Evolutionary conservation across 441 rosid species (phyloP), one percentile per base, ranked within the genome.

Genomic region (Adansonia madagascariensis): DNA sequence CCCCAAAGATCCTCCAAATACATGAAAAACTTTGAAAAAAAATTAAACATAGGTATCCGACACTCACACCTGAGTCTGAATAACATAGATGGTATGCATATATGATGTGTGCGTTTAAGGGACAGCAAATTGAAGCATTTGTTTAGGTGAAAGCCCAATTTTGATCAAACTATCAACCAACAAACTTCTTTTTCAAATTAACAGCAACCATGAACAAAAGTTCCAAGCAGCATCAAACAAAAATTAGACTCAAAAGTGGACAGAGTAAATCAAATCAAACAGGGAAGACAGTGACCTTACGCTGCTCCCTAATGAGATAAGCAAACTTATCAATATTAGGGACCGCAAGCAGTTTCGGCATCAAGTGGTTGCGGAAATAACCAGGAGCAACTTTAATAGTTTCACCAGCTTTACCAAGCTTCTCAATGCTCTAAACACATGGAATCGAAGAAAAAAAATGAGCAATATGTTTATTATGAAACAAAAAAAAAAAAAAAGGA

Each of bases 311-410:
- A 49, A 94, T 88, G 80, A 94, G 98, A 86, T 90, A 74, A 74
- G 94, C 91, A 87, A 82, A 96, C 87, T 94, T 96, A 80, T 90
- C 94, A 56, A 96, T 91, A 71, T 96, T 91, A 18, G 98, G 99
- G 18, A 96, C 97, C 31, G 94, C 99, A 71, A 94, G 92, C 81
- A 96, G 85, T 83, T 94, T 96, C n/a, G 98, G 99, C 97, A 94
- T 94, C 64, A 96, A 89, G 65, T 92, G 94, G 80, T 96, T 94
- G 73, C 98, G 92, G 57, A 95, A 95, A 81, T 86, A 88, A 6
- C 98, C 99, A 10, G 99, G 97, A 75, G 97, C 95, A 67, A 96
- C 98, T 84, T 91, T 96, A 79, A 94, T 97, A 0, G 92, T 89
- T 82, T 94, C 90, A 67, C 98, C 99, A 0, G 94, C 92, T 82